Percentiles rank a stretch among this genome's conserved stretches.
phyloP scores from a whole-genome alignment of 805 yeast species.

The Metschnikowia cubensis region DNA sequence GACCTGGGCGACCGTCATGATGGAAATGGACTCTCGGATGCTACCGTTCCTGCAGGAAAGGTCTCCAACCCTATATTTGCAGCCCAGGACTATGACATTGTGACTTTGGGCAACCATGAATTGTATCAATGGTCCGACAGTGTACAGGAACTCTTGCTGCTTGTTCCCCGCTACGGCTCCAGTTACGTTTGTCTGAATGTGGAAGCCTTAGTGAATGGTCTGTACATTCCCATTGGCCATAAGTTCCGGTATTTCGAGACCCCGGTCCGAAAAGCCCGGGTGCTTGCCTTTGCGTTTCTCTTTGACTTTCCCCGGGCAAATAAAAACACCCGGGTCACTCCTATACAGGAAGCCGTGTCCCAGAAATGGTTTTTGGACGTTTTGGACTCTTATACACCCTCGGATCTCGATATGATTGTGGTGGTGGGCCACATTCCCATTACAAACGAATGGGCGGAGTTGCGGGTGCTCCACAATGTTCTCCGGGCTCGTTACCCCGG shows the following conservation, averaged over 20 bases:
- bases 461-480: slow-evolving; percentile 41
- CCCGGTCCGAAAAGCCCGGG: slow-evolving; percentile 42
- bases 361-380: slow-evolving; percentile 63
- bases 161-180: slow-evolving; percentile 58
- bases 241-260: slow-evolving; percentile 65
- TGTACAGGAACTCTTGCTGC: slow-evolving; percentile 55
- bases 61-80: slow-evolving; percentile 60
- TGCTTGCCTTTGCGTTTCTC: slow-evolving; percentile 73
- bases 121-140: slow-evolving; percentile 67
- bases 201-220: slow-evolving; percentile 35
- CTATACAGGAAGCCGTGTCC: slow-evolving; percentile 49
- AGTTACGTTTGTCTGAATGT: slow-evolving; percentile 72
- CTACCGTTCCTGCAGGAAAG: slow-evolving; percentile 68
- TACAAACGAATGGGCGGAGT: slow-evolving; percentile 50
- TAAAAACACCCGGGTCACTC: slow-evolving; percentile 57
- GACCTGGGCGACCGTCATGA: slow-evolving; percentile 95
- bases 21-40: slow-evolving; percentile 87
- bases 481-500: slow-evolving; percentile 60
- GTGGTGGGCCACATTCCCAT: slow-evolving; percentile 77
- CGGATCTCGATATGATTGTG: slow-evolving; percentile 58
- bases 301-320: slow-evolving; percentile 70
- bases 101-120: slow-evolving; percentile 91
- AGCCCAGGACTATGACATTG: slow-evolving; percentile 64
- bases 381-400: slow-evolving; percentile 26
- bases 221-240: slow-evolving; percentile 57